Evolutionary conservation across 257 asterid genomes (phyloP), one percentile per base, ranked within the genome.

Genomic region (Solanum ossicruentum): DNA sequence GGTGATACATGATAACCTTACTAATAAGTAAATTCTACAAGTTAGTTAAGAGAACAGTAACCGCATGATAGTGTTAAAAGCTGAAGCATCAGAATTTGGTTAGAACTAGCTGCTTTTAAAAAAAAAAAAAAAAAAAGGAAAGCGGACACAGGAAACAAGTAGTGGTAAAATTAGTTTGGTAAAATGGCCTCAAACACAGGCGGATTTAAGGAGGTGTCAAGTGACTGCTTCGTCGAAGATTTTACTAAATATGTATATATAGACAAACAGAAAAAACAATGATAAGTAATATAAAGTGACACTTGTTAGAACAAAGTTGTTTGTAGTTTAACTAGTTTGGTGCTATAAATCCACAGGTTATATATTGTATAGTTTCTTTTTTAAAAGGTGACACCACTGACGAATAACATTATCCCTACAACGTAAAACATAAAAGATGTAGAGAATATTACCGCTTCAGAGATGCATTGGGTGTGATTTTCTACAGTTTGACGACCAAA

Each of bases 381-480:
- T 36, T 36, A 36, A 36, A 36, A 36, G 6, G 41, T 36, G 41
- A 36, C 41, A 36, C 41, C 6, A 5, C 41, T 36, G 7, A 36
- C 41, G 41, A 36, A 36, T 36, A 36, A 36, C 41, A 5, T 65
- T 65, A 65, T 26, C 43, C 43, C 43, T 20, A 41, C 9, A 13
- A 67, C 16, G 75, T 67, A 41, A n/a, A 67, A 47, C 12, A 17
- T 43, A 45, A 87, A 5, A 55, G 66, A 26, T 10, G 43, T 23
- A 79, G 57, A 67, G 73, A 84, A 71, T 41, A 71, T 26, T 41
- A 95, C 99, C 96, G 93, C 90, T 92, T 96, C 99, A 13, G 96
- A 90, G 77, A 96, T 92, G 96, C 99, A 95, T 85, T 93, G 97
- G 17, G 98, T 96, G 86, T 95, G 98, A 60, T 90, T 82, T 85